Conservation (phyloP, 441 rosid species). For the Arabidopsis lyrata region DNA sequence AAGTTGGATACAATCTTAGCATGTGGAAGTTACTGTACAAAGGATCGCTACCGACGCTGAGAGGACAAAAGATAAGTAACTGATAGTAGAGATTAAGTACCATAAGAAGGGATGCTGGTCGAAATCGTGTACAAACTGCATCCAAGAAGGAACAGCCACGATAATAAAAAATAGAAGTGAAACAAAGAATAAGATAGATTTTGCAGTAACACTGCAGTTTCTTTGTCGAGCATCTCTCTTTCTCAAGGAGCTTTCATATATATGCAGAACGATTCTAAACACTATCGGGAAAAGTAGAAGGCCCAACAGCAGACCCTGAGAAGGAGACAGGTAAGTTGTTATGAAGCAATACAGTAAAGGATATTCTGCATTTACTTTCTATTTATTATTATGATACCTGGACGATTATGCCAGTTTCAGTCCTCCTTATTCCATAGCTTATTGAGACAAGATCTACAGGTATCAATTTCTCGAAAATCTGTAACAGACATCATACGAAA, state of each 20-base stretch:
- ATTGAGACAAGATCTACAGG: slow-evolving; percentile 53
- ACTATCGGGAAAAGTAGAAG: slow-evolving; percentile 77
- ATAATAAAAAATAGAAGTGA: slow-evolving; percentile 60
- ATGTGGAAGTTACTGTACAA: neutral
- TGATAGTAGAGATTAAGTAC: slow-evolving; percentile 48
- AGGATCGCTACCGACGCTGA: neutral
- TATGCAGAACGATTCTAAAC: slow-evolving; percentile 57
- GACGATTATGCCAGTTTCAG: slow-evolving; percentile 78
- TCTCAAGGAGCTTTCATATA: slow-evolving; percentile 43
- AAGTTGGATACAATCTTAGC: slow-evolving; percentile 15
- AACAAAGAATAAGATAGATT: slow-evolving; percentile 63
- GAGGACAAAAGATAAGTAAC: neutral
- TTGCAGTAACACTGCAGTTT: slow-evolving; percentile 50
- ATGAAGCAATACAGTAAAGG: slow-evolving; percentile 33
- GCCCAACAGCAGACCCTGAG: slow-evolving; percentile 83
- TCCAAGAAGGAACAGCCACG: slow-evolving; percentile 76
- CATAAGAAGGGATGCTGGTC: slow-evolving; percentile 70
- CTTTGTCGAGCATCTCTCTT: slow-evolving; percentile 44
- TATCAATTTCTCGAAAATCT: slow-evolving; percentile 58
- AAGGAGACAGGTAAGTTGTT: slow-evolving; percentile 11
- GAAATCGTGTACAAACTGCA: slow-evolving; percentile 82
- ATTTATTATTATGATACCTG: slow-evolving; percentile 55
- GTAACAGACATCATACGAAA: slow-evolving; percentile 35
- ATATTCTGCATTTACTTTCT: neutral
- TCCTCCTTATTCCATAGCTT: slow-evolving; percentile 65